Evolutionary conservation across 306 rosid genomes (phyloP).

Genomic region (Pyrus betulifolia): DNA sequence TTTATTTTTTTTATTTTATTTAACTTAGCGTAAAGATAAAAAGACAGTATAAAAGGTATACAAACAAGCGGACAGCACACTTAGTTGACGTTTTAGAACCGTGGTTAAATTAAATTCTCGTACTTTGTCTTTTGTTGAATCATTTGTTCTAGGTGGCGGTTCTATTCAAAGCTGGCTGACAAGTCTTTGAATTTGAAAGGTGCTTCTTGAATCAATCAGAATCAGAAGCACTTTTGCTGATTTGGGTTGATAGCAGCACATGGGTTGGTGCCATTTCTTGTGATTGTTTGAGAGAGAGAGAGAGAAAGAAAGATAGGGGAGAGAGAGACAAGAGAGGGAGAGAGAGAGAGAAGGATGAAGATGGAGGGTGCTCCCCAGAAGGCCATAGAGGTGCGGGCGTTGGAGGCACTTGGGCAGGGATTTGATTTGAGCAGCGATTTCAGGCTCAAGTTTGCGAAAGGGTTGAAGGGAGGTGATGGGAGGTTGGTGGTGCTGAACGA

Average conservation of each 20-base stretch:
- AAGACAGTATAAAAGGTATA: background rate
- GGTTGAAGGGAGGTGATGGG: slow-evolving; percentile 23
- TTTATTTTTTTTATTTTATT: background rate
- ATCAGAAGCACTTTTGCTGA: background rate
- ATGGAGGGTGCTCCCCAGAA: slow-evolving; percentile 26
- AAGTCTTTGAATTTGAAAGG: background rate
- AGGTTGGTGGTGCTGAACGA: slow-evolving; percentile 77
- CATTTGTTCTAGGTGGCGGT: background rate
- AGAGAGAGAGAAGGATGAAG: slow-evolving; percentile 4
- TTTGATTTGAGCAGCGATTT: slow-evolving; percentile 85
- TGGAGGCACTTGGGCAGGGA: slow-evolving; percentile 81
- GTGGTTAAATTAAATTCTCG: background rate
- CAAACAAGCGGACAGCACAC: background rate
- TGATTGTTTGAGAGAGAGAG: background rate
- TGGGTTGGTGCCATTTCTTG: background rate
- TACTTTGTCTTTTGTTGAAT: background rate
- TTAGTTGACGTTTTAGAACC: background rate
- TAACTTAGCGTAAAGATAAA: background rate
- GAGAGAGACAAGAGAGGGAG: background rate
- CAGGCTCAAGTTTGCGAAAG: slow-evolving; percentile 71
- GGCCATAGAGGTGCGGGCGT: slow-evolving; percentile 47
- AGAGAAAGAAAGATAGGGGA: background rate
- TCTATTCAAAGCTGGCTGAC: background rate
- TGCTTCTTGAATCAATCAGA: background rate
- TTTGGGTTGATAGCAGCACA: background rate